Conservation (phyloP, 2,329 filamentous ascomycete species). For the Escovopsis sp. region DNA sequence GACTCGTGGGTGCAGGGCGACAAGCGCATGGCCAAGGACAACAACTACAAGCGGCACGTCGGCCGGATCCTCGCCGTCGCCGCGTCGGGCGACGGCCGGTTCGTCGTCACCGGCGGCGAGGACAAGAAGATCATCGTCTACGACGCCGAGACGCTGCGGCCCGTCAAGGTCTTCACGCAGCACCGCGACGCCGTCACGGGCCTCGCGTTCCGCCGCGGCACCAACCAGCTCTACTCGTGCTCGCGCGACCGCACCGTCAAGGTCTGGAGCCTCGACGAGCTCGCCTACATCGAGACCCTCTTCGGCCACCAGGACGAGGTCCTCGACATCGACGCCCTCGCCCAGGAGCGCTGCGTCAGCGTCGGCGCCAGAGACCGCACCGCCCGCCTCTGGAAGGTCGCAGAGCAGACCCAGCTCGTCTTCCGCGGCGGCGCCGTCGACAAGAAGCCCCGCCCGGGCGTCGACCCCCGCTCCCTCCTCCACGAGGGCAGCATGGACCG, state of each 20-base stretch:
- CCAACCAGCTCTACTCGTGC: constrained; percentile 83
- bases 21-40: constrained; percentile 43
- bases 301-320: constrained; percentile 94
- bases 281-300: constrained; percentile 88
- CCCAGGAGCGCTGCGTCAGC: constrained; percentile 77
- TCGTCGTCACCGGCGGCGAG: constrained; percentile 75
- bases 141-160: constrained; percentile 65
- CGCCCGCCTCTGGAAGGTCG: constrained; percentile 87
- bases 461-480: constrained; percentile 39
- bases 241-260: constrained; percentile 90
- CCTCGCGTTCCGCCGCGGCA: constrained; percentile 71
- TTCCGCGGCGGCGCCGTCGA: constrained; percentile 70
- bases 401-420: constrained; percentile 87
- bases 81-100: constrained; percentile 79
- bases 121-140: constrained; percentile 80
- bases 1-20: constrained; percentile 50
- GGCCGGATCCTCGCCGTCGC: constrained; percentile 71
- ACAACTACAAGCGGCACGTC: constrained; percentile 61
- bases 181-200: constrained; percentile 80
- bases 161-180: constrained; percentile 73
- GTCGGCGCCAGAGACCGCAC: constrained; percentile 86
- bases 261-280: constrained; percentile 82
- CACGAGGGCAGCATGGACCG: constrained; percentile 80
- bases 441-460: constrained; percentile 29
- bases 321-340: constrained; percentile 67